These are phyloP conservation scores for Macrolepiota dolichaula DNA, from an alignment of 768 basidiomycete genomes.

Conservation along the genomic window DNA sequence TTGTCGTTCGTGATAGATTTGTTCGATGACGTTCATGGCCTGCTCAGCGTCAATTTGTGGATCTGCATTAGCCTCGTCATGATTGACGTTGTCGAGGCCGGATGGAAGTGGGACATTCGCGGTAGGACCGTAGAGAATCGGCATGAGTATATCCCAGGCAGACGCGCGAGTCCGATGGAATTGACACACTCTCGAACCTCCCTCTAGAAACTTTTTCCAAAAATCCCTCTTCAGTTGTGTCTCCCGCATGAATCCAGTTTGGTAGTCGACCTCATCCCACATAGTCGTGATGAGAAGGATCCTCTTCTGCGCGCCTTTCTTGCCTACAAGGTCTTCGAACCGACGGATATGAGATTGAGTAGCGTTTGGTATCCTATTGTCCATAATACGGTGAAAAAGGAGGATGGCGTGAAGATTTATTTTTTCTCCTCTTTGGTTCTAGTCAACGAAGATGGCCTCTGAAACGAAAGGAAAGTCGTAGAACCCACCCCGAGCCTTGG, in stretches of 20 bases:
- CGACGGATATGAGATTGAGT: conserved; percentile 9
- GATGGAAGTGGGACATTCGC: conserved; percentile 1
- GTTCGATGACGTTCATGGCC: conserved; percentile 4
- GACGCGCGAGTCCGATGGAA: not conserved
- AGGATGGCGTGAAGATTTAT: conserved; percentile 8
- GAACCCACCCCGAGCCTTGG: not conserved
- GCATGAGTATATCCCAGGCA: conserved; percentile 5
- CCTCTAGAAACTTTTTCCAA: conserved; percentile 6
- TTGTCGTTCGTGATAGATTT: conserved; percentile 3
- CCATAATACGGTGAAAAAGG: conserved; percentile 9
- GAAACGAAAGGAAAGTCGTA: not conserved
- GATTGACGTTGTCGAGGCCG: not conserved
- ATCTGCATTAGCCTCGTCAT: not conserved
- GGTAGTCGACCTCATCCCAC: conserved; percentile 10
- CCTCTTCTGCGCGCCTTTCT: conserved; percentile 4
- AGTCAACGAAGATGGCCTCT: not conserved
- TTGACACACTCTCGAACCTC: conserved; percentile 1
- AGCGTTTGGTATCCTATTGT: conserved; percentile 8
- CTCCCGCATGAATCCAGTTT: not conserved
- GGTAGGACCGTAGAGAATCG: not conserved
- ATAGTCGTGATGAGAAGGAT: conserved; percentile 6
- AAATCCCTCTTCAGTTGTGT: conserved; percentile 1
- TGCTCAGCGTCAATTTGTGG: conserved; percentile 1
- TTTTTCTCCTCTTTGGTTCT: not conserved
- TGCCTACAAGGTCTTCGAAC: conserved; percentile 7